Evolutionary conservation across 352 stramenopile genomes (phyloP).

Genomic region (Phytophthora brassicae): DNA sequence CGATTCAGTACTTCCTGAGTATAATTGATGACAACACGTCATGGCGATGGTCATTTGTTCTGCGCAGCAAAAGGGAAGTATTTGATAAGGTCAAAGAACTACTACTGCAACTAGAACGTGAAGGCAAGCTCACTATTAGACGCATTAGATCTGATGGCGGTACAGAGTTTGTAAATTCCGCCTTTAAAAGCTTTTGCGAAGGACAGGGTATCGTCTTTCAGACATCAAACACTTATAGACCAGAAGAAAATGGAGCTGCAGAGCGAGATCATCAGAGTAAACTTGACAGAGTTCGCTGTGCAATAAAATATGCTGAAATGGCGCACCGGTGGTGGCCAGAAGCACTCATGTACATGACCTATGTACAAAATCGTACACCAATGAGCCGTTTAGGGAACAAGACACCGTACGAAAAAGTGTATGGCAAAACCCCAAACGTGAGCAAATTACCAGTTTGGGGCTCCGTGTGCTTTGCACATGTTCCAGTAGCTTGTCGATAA

Average conservation of each 20-base stretch:
- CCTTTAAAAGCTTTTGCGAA: not conserved
- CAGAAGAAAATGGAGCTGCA: conserved; percentile 4
- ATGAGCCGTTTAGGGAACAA: conserved; percentile 1
- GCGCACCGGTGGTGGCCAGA: conserved; percentile 4
- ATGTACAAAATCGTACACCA: conserved; percentile 12
- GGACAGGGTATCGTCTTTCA: not conserved
- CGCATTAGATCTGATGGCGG: conserved; percentile 4
- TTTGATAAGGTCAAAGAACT: not conserved
- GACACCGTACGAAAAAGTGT: conserved; percentile 6
- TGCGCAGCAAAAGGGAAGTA: conserved; percentile 1
- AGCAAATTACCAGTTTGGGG: conserved; percentile 1
- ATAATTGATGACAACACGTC: conserved; percentile 9
- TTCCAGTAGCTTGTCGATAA: not conserved
- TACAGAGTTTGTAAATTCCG: conserved; percentile 4
- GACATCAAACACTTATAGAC: conserved; percentile 1
- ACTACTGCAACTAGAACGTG: not conserved
- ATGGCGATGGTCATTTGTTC: conserved; percentile 1
- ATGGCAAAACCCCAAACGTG: not conserved
- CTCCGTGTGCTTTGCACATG: conserved; percentile 1
- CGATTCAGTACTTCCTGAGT: conserved; percentile 2
- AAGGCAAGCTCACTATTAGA: not conserved
- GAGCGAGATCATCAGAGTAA: too few relatives aligned
- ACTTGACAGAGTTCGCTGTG: conserved; percentile 3
- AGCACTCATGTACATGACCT: conserved; percentile 8
- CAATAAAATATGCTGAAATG: conserved; percentile 1